A percentile compares a stretch with the other conserved stretches of the same genome.
Evolutionary conservation across 805 yeast genomes (phyloP).

Genomic region (Lipomyces oligophaga): DNA sequence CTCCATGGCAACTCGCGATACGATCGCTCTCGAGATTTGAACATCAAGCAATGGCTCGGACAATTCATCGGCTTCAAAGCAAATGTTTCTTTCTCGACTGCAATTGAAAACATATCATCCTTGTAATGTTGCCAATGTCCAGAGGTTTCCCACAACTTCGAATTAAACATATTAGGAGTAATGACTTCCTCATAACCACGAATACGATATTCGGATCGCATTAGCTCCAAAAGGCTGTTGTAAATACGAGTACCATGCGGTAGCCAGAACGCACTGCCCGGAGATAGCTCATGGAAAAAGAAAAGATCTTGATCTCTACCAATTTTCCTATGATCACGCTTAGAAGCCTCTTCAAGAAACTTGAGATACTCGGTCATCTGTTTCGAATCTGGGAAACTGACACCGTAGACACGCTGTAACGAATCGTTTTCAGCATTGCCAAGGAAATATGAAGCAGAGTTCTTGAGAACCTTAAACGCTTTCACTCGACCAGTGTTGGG

Average conservation of each 20-base stretch:
- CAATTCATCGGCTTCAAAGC: conserved; percentile 88
- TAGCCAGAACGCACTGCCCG: conserved; percentile 97
- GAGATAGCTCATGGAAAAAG: conserved; percentile 93
- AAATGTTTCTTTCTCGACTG: conserved; percentile 90
- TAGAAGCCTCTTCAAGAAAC: conserved; percentile 92
- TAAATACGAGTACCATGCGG: conserved; percentile 99
- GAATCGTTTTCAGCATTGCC: conserved; percentile 94
- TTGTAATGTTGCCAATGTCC: conserved; percentile 98
- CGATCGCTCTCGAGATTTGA: conserved; percentile 68
- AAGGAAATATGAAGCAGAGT: conserved; percentile 91
- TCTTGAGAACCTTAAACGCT: conserved; percentile 88
- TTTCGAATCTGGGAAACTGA: conserved; percentile 97
- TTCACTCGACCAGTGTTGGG: conserved; percentile 97
- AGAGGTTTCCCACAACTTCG: conserved; percentile 96
- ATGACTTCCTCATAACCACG: conserved; percentile 98
- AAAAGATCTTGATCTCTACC: conserved; percentile 96
- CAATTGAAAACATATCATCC: conserved; percentile 95
- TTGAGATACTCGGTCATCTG: conserved; percentile 90
- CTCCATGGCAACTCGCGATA: conserved; percentile 84
- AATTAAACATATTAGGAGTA: conserved; percentile 97
- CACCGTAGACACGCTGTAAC: conserved; percentile 94
- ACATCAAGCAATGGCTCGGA: conserved; percentile 79
- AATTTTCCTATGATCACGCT: conserved; percentile 87
- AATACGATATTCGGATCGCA: conserved; percentile 79
- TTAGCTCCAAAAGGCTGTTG: conserved; percentile 73